Base-by-base conservation (phyloP, 805 yeast genomes). In the Maudiozyma barnettii region DNA sequence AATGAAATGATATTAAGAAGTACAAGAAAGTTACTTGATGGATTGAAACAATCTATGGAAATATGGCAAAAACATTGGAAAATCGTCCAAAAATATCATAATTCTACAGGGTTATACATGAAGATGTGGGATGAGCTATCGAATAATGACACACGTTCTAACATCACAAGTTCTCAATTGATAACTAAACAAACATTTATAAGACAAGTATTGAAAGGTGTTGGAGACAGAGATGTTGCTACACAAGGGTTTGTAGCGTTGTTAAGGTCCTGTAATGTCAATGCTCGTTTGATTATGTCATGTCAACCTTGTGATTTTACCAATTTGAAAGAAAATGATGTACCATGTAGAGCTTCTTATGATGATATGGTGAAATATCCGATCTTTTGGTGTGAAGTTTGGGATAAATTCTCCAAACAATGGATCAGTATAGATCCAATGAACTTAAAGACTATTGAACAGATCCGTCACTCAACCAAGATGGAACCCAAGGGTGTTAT, bases 351-450 rank as follows among this genome's bases (percentile, higher is more conserved):
- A 1, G 36, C 12, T 4, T 18, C 49, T 1, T 48, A 51, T 36
- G 49, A 46, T 16, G 54, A 50, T 26, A 43, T 47, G 29, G 50
- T 63, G 43, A 57, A 59, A 8, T 82, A 70, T 57, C 97, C 97
- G 0, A 73, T 89, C 0, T 89, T 82, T 59, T 93, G 99, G 99
- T 81, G 81, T 20, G 99, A 93, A 61, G 96, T 85, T 0, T 91
- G 95, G 95, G 90, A 91, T 60, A 75, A 75, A 44, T 77, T 74
- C 49, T 66, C 78, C 5, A 74, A 79, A 49, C 76, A 73, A 44
- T 91, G 96, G 95, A 74, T 89, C n/a, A 78, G 95, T 2, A 72
- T 89, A 1, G 99, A 93, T 57, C 93, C 97, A 0, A 68, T 82
- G 0, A 81, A 82, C 26, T 74, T 81, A 47, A 65, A 76, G 47